These are phyloP conservation scores for Candida qinlingensis DNA, from an alignment of 805 yeast genomes.

Conservation along the genomic window DNA sequence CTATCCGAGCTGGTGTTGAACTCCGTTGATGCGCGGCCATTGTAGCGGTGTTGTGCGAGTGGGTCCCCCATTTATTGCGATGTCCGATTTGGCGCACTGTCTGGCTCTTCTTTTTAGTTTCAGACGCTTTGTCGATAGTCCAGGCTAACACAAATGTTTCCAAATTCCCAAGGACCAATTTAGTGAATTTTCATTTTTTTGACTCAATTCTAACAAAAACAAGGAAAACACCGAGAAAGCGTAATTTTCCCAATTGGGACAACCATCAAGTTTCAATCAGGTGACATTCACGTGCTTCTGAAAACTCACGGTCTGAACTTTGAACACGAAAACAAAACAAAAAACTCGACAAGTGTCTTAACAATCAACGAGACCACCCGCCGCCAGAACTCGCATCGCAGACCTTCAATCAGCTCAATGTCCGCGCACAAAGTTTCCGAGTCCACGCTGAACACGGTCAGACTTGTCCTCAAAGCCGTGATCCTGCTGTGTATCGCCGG, in stretches of 20 bases:
- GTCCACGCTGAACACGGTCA: slow-evolving; percentile 18
- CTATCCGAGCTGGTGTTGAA: not conserved
- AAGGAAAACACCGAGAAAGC: too few relatives aligned
- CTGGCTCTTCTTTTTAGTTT: not conserved
- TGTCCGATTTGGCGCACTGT: not conserved
- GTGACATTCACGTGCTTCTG: too few relatives aligned
- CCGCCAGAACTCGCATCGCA: not conserved
- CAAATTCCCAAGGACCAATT: too few relatives aligned
- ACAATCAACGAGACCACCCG: not conserved
- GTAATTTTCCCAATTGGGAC: too few relatives aligned
- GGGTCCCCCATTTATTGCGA: not conserved
- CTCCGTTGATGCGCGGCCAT: not conserved
- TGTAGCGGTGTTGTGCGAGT: not conserved
- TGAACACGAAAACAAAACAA: not conserved
- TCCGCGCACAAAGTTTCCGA: slow-evolving; percentile 8
- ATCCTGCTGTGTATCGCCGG: slow-evolving; percentile 78
- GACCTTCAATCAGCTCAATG: slow-evolving; percentile 1
- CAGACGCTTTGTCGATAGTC: not conserved
- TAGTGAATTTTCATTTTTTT: too few relatives aligned
- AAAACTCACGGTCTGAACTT: not conserved
- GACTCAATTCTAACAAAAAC: too few relatives aligned
- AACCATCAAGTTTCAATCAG: too few relatives aligned
- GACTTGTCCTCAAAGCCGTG: slow-evolving; percentile 43
- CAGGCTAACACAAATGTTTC: not conserved
- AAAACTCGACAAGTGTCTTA: not conserved